Conservation (phyloP, 257 asterid genomes). For the Leptodermis oblonga region DNA sequence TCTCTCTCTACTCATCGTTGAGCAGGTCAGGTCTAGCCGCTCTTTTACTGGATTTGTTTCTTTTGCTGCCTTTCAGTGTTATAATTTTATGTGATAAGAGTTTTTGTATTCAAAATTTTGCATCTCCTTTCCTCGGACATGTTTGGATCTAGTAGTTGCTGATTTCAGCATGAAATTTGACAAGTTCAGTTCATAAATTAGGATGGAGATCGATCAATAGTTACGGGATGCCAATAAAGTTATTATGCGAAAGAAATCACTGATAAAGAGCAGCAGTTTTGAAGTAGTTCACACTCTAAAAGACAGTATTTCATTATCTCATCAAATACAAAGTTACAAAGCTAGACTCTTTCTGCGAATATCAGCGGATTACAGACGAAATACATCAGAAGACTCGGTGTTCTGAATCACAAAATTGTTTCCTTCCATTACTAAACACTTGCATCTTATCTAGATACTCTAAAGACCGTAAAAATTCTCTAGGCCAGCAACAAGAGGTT, state of each 20-base stretch:
- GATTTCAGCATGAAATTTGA: not conserved
- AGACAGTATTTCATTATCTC: not conserved
- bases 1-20: not conserved
- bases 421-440: not conserved
- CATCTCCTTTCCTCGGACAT: not conserved
- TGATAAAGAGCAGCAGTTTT: too few relatives aligned
- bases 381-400: not conserved
- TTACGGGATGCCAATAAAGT: not conserved
- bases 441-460: conserved; percentile 8
- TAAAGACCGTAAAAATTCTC: not conserved
- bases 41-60: not conserved
- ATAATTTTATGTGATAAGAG: too few relatives aligned
- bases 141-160: not conserved
- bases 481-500: conserved; percentile 2
- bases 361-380: conserved; percentile 11
- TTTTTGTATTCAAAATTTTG: too few relatives aligned
- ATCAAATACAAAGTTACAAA: not conserved
- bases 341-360: not conserved
- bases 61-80: too few relatives aligned
- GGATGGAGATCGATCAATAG: too few relatives aligned
- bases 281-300: too few relatives aligned
- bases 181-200: too few relatives aligned
- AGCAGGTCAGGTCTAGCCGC: too few relatives aligned
- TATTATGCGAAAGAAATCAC: not conserved
- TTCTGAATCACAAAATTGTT: conserved; percentile 12